Conservation (phyloP, 495 filamentous ascomycete genomes). For the Hypoxylon cercidicola region DNA sequence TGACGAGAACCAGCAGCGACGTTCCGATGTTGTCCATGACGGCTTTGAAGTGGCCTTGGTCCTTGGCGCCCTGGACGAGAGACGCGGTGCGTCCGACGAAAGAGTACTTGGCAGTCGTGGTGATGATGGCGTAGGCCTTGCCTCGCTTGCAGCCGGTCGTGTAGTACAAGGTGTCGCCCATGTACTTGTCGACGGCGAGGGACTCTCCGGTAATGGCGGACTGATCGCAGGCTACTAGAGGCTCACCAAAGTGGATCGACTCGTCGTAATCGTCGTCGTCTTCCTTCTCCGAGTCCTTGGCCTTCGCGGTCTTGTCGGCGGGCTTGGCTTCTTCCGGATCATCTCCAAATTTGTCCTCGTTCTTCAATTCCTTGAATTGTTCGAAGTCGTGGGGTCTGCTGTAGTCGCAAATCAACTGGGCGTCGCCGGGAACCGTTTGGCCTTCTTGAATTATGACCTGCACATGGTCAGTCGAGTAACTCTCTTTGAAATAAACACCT, state of each 20-base stretch:
- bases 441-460: conserved; percentile 79
- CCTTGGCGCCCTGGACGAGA: conserved; percentile 76
- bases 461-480: conserved; percentile 8
- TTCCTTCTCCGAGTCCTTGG: conserved; percentile 67
- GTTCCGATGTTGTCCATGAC: conserved; percentile 88
- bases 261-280: conserved; percentile 82
- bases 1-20: conserved; percentile 79
- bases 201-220: conserved; percentile 93
- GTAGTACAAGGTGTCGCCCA: conserved; percentile 78
- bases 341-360: conserved; percentile 72
- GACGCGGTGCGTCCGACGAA: conserved; percentile 89
- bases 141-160: conserved; percentile 91
- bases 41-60: conserved; percentile 86
- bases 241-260: conserved; percentile 76
- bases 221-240: conserved; percentile 88
- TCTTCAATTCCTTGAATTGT: conserved; percentile 67
- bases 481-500: too few relatives aligned
- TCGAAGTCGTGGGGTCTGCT: conserved; percentile 74
- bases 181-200: conserved; percentile 86
- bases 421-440: conserved; percentile 77
- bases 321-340: conserved; percentile 33
- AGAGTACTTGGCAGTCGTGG: conserved; percentile 82
- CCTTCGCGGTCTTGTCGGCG: conserved; percentile 37
- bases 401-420: conserved; percentile 81
- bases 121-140: conserved; percentile 80